Evolutionary conservation across 2,329 filamentous ascomycete species (phyloP), one percentile per base, ranked within the genome.

Genomic region (Corinectria fuckeliana): DNA sequence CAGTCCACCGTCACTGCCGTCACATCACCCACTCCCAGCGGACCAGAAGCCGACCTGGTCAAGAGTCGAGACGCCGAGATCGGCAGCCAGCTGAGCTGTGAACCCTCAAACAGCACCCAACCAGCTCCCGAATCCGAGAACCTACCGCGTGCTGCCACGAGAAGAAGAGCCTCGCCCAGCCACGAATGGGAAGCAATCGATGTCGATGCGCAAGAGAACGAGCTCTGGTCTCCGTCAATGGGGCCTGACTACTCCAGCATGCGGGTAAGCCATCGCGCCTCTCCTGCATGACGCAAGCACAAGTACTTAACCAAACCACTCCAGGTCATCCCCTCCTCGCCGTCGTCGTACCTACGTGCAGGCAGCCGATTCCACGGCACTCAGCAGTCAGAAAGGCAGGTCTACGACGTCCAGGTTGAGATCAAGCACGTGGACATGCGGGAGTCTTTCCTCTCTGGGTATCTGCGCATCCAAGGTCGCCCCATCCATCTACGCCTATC

Each of bases 341-440:
- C 92, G 1, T 97, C 92, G 1, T 95, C 92, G 0, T 96, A 89
- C 74, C 81, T 99, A 56, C 90, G 92, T 44, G 87, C 93, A 2
- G 93, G 93, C 16, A 97, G 92, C 77, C 91, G 87, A 69, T 99
- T 97, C 72, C 85, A 86, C 59, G 95, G 95, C 57, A 96, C 91
- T 13, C 95, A 99, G 72, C 91, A 94, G 73, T 98, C 94, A 3
- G 94, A 98, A 74, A 87, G 91, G 60, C 93, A 97, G 74, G 86
- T 91, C 9, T 99, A 99, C 74, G 92, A 97, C 63, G 95, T 99
- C 1, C 91, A 97, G 71, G 95, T 99, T 2, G 93, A 97, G 73
- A 92, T 99, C 67, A 97, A 98, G 77, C 90, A 97, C 77, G 93
- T 98, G 42, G 93, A 98, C 74, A 90, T 98, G 84, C 86, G 88